Base-by-base conservation (phyloP, 768 basidiomycete genomes). In the Phylloporus sp. region DNA sequence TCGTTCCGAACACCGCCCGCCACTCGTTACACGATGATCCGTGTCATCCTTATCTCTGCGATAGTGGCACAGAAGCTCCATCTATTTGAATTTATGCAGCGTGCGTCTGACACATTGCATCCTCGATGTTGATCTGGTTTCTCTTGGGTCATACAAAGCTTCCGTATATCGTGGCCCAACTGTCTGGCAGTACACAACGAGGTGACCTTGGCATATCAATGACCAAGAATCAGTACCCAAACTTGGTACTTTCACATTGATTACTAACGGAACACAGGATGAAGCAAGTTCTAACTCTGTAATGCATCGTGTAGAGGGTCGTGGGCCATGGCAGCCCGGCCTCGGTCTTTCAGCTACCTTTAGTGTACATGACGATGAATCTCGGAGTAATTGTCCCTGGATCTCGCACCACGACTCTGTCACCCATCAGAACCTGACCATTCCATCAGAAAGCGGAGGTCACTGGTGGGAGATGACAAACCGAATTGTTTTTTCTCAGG, bases 281-380 rank as follows among this genome's bases (percentile, higher is more conserved):
- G 54, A 57, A 42, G 53, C 45, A 49, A 34, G 52, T 54, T 61
- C 57, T 61, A 60, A 61, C 53, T 63, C 50, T 57, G 57, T 50
- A 55, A 50, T 50, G 44, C 58, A 58, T 52, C 53, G 53, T 63
- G 58, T 45, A 39, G 26, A 38, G 55, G 52, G 50, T 49, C 44
- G 48, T 48, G 53, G 39, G 32, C 45, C 20, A 55, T 36, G 50
- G 31, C 20, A 50, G 59, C 39, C 58, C 38, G 58, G 66, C 43
- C 59, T 47, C 45, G 9, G 38, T 36, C 57, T n/a, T 23, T 63
- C 55, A 69, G 28, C 26, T 63, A 46, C 65, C 72, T 56, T 72
- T 76, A 27, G 70, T 73, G 57, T 85, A 85, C 75, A 85, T 76
- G 62, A 84, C 71, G 52, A 84, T 67, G 62, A 77, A 83, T 53